phyloP scores from a whole-genome alignment of 2,329 filamentous ascomycete species.

The Sclerotinia spermophila region DNA sequence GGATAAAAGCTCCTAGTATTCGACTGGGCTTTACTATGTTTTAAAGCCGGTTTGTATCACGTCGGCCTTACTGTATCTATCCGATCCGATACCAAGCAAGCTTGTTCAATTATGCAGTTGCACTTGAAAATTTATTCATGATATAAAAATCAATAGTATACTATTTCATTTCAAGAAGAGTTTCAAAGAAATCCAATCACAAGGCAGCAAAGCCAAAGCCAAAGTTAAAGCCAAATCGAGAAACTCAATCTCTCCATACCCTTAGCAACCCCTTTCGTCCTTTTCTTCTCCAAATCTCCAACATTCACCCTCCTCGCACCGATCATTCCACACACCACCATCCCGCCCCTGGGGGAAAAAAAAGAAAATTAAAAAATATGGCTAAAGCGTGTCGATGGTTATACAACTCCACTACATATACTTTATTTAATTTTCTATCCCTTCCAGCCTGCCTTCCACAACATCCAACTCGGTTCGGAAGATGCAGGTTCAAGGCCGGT shows the following conservation, averaged over 20 bases:
- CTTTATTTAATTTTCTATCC: neutral
- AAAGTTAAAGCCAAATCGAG: neutral
- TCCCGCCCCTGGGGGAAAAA: neutral
- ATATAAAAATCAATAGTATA: neutral
- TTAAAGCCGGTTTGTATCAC: neutral
- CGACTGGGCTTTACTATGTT: neutral
- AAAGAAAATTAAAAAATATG: neutral
- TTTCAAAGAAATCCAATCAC: neutral
- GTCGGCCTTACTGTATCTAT: slow-evolving; percentile 13
- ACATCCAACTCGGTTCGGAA: neutral
- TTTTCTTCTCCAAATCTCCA: neutral
- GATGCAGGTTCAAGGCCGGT: slow-evolving; percentile 7
- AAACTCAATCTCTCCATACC: neutral
- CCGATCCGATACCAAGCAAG: slow-evolving; percentile 5
- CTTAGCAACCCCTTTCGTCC: neutral
- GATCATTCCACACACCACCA: neutral
- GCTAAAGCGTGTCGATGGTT: slow-evolving; percentile 15
- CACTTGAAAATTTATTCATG: neutral
- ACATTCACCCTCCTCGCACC: neutral
- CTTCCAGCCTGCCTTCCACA: neutral
- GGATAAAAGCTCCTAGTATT: neutral
- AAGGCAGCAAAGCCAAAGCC: neutral
- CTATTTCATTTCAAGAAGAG: neutral
- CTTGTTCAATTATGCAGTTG: neutral
- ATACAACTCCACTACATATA: slow-evolving; percentile 9